These are phyloP conservation scores for Pholiota microspora DNA, from an alignment of 768 basidiomycete species.

Conservation along the genomic window DNA sequence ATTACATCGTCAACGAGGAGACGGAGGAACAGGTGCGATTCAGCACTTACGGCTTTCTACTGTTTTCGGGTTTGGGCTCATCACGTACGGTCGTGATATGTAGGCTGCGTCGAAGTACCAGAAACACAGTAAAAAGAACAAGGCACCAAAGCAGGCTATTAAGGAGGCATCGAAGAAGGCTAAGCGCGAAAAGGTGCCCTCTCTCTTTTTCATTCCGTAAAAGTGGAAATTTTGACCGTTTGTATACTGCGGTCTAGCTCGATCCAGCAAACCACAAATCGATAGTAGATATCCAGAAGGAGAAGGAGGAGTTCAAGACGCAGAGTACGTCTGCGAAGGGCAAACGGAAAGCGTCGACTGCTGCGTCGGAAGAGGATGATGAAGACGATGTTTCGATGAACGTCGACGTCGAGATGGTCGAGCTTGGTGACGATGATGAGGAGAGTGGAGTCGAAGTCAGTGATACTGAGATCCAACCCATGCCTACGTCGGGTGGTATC, in stretches of 20 bases:
- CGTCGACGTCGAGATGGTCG: conserved; percentile 39
- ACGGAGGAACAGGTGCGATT: conserved; percentile 61
- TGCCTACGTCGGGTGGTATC: conserved; percentile 65
- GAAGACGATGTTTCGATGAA: conserved; percentile 36
- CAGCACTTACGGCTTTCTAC: neutral
- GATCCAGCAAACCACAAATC: conserved; percentile 89
- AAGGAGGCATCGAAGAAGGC: conserved; percentile 91
- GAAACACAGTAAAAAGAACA: conserved; percentile 85
- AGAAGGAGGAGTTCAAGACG: conserved; percentile 43
- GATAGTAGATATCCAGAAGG: conserved; percentile 69
- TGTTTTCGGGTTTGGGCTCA: too few species aligned
- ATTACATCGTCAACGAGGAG: conserved; percentile 74
- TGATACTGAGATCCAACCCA: conserved; percentile 50
- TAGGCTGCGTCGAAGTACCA: conserved; percentile 69
- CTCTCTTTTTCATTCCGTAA: neutral
- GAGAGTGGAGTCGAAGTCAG: conserved; percentile 23
- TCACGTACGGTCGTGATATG: neutral
- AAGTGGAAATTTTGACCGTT: conserved; percentile 3
- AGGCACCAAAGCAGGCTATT: conserved; percentile 78
- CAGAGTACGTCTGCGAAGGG: conserved; percentile 30
- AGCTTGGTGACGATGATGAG: conserved; percentile 31
- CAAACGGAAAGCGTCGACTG: conserved; percentile 44
- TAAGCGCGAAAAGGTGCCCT: conserved; percentile 75
- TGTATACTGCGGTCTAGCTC: conserved; percentile 50
- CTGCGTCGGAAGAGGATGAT: conserved; percentile 30